Evolutionary conservation across 78 protist species (phyloP).

Genomic region (Salpingoeca rosetta): DNA sequence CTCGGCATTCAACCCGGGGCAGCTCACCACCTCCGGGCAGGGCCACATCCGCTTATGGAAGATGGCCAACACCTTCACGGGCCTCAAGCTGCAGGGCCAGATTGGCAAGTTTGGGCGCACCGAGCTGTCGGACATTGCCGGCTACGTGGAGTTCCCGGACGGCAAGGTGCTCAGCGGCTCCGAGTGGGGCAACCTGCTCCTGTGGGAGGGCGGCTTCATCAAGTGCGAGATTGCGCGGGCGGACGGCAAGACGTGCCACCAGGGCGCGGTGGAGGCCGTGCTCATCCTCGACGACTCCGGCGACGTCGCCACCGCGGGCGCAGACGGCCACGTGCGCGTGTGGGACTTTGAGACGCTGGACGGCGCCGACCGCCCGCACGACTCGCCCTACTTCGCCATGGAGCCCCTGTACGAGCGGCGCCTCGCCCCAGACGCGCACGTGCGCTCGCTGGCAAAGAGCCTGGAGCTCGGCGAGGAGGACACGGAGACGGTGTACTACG

Average conservation of each 20-base stretch:
- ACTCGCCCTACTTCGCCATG: not conserved
- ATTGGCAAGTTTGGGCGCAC: slow-evolving; percentile 79
- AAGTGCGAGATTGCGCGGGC: slow-evolving; percentile 24
- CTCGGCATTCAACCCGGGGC: slow-evolving; percentile 44
- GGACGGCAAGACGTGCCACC: slow-evolving; percentile 30
- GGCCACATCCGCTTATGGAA: slow-evolving; percentile 78
- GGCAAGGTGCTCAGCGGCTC: slow-evolving; percentile 68
- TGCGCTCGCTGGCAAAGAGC: slow-evolving; percentile 17
- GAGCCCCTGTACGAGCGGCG: slow-evolving; percentile 1
- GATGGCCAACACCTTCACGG: slow-evolving; percentile 84
- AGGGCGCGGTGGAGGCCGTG: slow-evolving; percentile 45
- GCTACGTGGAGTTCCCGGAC: slow-evolving; percentile 56
- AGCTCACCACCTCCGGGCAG: slow-evolving; percentile 54
- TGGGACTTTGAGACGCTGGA: slow-evolving; percentile 52
- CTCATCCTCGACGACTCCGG: slow-evolving; percentile 1
- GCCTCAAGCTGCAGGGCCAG: slow-evolving; percentile 63
- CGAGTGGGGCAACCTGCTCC: slow-evolving; percentile 62
- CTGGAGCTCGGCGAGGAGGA: not conserved
- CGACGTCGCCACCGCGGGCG: slow-evolving; percentile 54
- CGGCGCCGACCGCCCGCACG: slow-evolving; percentile 34
- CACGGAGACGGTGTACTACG: slow-evolving; percentile 3
- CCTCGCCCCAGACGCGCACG: slow-evolving; percentile 4
- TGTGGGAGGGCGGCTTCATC: slow-evolving; percentile 75
- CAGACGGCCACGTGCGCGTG: slow-evolving; percentile 53
- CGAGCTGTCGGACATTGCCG: slow-evolving; percentile 65